phyloP scores from a whole-genome alignment of 495 filamentous ascomycete species.

The Neurospora discreta region DNA sequence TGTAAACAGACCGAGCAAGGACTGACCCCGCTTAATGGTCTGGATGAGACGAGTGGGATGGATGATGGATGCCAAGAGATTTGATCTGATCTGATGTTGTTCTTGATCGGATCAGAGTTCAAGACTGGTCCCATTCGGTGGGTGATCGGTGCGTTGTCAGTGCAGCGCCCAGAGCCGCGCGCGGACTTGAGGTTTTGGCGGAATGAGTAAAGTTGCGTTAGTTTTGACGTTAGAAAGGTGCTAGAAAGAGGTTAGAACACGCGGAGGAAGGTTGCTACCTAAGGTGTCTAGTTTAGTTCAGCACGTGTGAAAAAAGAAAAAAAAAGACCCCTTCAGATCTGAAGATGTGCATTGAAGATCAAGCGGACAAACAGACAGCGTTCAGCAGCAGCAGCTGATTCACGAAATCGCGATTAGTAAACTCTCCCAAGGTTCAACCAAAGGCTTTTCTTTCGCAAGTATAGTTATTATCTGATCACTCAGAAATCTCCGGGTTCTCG shows the following conservation, averaged over 20 bases:
- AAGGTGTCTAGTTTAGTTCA: background rate
- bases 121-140: background rate
- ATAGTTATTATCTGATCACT: too few relatives aligned
- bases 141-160: background rate
- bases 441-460: too few relatives aligned
- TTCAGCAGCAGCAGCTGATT: too few relatives aligned
- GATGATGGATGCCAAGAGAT: background rate
- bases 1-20: background rate
- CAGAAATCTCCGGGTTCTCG: too few relatives aligned
- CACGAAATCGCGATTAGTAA: too few relatives aligned
- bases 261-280: background rate
- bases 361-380: too few relatives aligned
- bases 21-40: background rate
- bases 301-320: too few relatives aligned
- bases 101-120: background rate
- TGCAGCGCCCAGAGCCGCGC: background rate
- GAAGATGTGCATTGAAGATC: too few relatives aligned
- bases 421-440: too few relatives aligned
- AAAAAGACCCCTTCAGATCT: too few relatives aligned
- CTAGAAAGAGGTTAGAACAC: background rate
- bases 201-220: background rate
- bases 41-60: background rate
- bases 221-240: background rate
- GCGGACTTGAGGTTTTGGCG: background rate
- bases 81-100: background rate